phyloP scores from a whole-genome alignment of 2,329 filamentous ascomycete species.

The Talaromyces amestolkiae region DNA sequence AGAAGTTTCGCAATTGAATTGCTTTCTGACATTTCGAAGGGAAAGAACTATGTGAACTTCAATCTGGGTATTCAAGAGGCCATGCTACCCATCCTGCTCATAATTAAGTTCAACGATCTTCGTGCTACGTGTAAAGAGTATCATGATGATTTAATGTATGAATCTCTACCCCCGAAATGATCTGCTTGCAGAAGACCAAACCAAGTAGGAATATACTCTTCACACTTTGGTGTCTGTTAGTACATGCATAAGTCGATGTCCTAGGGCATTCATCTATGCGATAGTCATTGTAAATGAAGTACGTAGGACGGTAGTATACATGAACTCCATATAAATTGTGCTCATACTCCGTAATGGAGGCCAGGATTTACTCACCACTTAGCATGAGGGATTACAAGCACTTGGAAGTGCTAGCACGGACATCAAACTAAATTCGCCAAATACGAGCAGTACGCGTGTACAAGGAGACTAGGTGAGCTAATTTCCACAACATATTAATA shows the following conservation, averaged over 20 bases:
- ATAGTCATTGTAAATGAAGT: not conserved
- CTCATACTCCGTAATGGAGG: not conserved
- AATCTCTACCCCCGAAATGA: not conserved
- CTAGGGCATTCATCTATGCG: not conserved
- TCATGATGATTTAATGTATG: not conserved
- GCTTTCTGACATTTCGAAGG: not conserved
- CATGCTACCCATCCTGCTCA: not conserved
- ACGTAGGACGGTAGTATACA: no score
- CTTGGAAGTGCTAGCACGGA: not conserved
- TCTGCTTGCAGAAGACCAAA: not conserved
- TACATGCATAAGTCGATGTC: not conserved
- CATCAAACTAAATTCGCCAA: not conserved
- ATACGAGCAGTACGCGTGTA: not conserved
- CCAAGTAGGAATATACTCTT: not conserved
- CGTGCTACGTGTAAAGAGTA: not conserved
- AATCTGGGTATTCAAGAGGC: not conserved
- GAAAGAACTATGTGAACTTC: not conserved
- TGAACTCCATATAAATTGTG: not conserved
- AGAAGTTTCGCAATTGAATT: not conserved
- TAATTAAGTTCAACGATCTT: not conserved
- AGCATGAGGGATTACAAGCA: not conserved
- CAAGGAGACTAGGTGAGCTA: not conserved
- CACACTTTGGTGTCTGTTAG: not conserved
- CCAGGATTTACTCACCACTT: not conserved
- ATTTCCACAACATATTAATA: not conserved